Percentiles rank a stretch among this genome's conserved stretches.
Evolutionary conservation across 2,329 filamentous ascomycete genomes (phyloP).

Genomic region (Stagonosporopsis cucurbitacearum): DNA sequence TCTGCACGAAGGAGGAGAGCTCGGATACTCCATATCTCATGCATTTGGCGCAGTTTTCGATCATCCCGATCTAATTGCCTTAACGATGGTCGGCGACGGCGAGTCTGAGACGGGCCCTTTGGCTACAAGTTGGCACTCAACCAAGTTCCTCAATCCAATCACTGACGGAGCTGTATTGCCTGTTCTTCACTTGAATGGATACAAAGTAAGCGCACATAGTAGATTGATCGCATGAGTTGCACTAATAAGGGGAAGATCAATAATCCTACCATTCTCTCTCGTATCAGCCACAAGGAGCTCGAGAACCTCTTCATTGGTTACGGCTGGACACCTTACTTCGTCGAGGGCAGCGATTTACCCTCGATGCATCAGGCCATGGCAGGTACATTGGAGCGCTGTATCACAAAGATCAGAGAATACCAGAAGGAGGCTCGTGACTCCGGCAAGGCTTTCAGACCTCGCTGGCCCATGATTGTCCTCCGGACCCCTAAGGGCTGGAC

Average conservation of each 20-base stretch:
- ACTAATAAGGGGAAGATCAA: conserved; percentile 34
- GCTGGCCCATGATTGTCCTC: conserved; percentile 81
- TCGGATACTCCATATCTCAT: conserved; percentile 81
- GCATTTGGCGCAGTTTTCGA: conserved; percentile 81
- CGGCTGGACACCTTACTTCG: conserved; percentile 81
- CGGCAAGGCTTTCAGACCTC: conserved; percentile 71
- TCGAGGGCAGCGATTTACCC: conserved; percentile 75
- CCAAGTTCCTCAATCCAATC: conserved; percentile 81
- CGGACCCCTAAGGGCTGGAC: conserved; percentile 83
- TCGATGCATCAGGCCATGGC: conserved; percentile 86
- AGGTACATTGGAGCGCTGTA: conserved; percentile 73
- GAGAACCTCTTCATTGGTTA: conserved; percentile 73
- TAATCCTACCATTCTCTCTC: conserved; percentile 66
- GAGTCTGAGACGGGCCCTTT: conserved; percentile 82
- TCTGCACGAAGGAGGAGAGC: conserved; percentile 79
- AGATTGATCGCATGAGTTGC: not conserved
- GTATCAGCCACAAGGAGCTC: conserved; percentile 76
- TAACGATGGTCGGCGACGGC: conserved; percentile 81
- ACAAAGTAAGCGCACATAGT: conserved; percentile 67
- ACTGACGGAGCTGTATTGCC: conserved; percentile 79
- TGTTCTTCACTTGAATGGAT: conserved; percentile 79
- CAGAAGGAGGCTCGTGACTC: conserved; percentile 76
- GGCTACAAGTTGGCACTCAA: conserved; percentile 82
- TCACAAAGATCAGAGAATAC: conserved; percentile 70
- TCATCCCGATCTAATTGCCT: conserved; percentile 73